Base-by-base conservation (phyloP, 1,284 basidiomycete species). In the Tilletia indica region DNA sequence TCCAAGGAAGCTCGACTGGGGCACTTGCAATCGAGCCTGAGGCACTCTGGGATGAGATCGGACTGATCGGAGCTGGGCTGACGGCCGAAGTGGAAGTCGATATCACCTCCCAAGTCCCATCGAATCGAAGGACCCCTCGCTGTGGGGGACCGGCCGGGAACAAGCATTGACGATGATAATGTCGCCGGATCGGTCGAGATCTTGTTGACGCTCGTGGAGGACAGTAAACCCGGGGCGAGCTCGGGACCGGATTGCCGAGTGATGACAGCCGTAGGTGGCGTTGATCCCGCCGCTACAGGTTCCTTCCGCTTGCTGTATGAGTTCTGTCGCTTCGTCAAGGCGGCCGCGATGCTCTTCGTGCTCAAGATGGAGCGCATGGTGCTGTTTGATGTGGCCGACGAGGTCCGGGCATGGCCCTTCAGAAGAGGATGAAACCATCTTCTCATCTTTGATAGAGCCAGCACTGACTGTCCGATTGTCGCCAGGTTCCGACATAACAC, bases 351-450 rank as follows among this genome's bases (percentile, higher is more conserved):
- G 34, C 61, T 38, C 34, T 64, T 64, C 4, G 61, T 19, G n/a
- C 61, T 64, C 12, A 64, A 16, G 61, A 64, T 64, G 19, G 61
- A 64, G 5, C 61, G 34, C 61, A 64, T 64, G 8, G 61, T 64
- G 34, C 6, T 54, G 11, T 6, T 54, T 4, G 61, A 64, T 5
- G 61, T 64, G 0, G 61, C 31, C 3, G 61, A 39, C 38, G 61
- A 64, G 36, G 61, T 54, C 51, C 51, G 51, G 16, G 19, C 51
- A 54, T 54, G 51, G 8, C 51, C 51, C 51, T 54, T 54, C 42
- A 45, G 42, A 45, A 45, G 42, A 45, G 3, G 42, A 45, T 8
- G 42, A 45, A 45, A 14, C 42, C 42, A 3, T 8, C 51, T 54
- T 54, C 39, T 64, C 34, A 25, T 34, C 31, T n/a, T 64, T n/a